A percentile compares a stretch with the other conserved stretches of the same genome.
Evolutionary conservation across 2,329 filamentous ascomycete genomes (phyloP).

Genomic region (Aspergillus eucalypticola): DNA sequence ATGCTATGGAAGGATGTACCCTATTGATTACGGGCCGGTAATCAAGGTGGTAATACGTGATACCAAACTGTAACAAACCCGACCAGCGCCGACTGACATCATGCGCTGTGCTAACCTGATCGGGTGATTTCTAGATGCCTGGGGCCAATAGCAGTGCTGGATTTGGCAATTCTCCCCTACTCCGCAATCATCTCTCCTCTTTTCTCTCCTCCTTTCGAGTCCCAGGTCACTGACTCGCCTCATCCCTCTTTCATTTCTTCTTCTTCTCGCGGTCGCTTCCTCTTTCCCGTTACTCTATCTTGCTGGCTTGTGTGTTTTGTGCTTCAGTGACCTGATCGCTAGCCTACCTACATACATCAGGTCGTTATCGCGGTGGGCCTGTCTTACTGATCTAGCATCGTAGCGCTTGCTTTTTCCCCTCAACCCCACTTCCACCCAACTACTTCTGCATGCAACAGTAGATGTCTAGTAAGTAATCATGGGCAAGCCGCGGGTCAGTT

Average conservation of each 20-base stretch:
- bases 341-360: background rate
- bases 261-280: background rate
- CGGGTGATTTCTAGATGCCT: constrained; percentile 4
- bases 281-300: background rate
- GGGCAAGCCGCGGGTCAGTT: constrained; percentile 59
- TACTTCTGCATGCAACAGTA: constrained; percentile 22
- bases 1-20: too few relatives aligned
- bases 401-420: constrained; percentile 5
- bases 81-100: constrained; percentile 14
- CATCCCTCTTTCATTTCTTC: background rate
- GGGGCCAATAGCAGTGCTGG: background rate
- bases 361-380: background rate
- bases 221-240: background rate
- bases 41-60: background rate
- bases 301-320: background rate
- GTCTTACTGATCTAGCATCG: background rate
- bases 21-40: too few relatives aligned
- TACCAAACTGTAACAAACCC: background rate
- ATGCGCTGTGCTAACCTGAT: constrained; percentile 9
- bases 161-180: constrained; percentile 10
- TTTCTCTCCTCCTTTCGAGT: background rate
- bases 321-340: background rate
- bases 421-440: constrained; percentile 21
- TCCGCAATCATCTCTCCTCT: background rate
- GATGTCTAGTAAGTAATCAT: constrained; percentile 35